Percentiles rank a stretch among this genome's conserved stretches.
These are phyloP conservation scores for Zostera marina DNA, from an alignment of 116 monocot genomes.

Conservation along the genomic window DNA sequence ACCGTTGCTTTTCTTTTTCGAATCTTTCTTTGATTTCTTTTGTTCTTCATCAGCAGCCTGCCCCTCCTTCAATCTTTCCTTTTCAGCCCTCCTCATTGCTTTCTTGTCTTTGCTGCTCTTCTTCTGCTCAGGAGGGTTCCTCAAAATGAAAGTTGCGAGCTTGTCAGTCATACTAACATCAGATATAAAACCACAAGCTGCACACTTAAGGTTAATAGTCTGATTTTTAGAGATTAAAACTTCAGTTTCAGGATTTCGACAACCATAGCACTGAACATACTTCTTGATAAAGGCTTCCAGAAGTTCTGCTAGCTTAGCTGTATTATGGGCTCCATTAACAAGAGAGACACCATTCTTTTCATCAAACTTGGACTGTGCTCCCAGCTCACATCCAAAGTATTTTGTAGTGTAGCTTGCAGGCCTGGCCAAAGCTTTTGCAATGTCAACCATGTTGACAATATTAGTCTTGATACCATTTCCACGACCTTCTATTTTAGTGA, in stretches of 20 bases:
- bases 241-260: slow-evolving; percentile 30
- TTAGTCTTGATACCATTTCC: slow-evolving; percentile 34
- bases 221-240: slow-evolving; percentile 20
- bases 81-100: slow-evolving; percentile 25
- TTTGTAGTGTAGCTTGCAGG: slow-evolving; percentile 30
- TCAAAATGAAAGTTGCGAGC: slow-evolving; percentile 21
- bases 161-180: slow-evolving; percentile 29
- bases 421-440: slow-evolving; percentile 24
- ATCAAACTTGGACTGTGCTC: slow-evolving; percentile 30
- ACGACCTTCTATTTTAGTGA: slow-evolving; percentile 32
- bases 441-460: slow-evolving; percentile 33
- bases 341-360: slow-evolving; percentile 25
- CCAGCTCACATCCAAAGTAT: slow-evolving; percentile 31
- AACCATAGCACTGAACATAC: slow-evolving; percentile 32
- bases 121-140: slow-evolving; percentile 22
- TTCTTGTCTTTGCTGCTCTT: slow-evolving; percentile 21
- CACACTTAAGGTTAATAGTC: slow-evolving; percentile 19
- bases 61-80: slow-evolving; percentile 25
- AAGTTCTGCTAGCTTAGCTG: slow-evolving; percentile 20
- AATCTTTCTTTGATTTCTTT: slow-evolving; percentile 23
- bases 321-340: slow-evolving; percentile 27
- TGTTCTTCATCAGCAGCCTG: slow-evolving; percentile 28
- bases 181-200: slow-evolving; percentile 21
- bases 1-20: slow-evolving; percentile 11
- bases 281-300: slow-evolving; percentile 30